Base-by-base conservation (phyloP, 345 rosid genomes). In the Bruguiera gymnorhiza region DNA sequence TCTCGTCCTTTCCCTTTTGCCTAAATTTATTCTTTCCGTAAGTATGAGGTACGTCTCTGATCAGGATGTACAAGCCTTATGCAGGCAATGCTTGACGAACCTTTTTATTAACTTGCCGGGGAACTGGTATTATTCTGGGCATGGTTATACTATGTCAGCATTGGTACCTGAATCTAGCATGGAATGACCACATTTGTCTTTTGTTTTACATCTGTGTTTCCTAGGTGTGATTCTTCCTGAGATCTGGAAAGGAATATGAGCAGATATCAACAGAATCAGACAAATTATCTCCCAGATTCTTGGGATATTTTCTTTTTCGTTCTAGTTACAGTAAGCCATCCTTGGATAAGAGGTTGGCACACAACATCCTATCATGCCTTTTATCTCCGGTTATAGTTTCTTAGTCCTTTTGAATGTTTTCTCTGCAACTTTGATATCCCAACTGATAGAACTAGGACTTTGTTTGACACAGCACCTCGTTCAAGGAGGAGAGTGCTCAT, bases 61-160 rank as follows among this genome's bases (percentile, higher is more conserved):
- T 71, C 69, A 50, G 34, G 57, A 31, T 60, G 56, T 48, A 56
- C 61, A 62, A 78, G 24, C 72, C 46, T 64, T 74, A 43, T 80
- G 77, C 92, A 95, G 97, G 98, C 97, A 60, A 95, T 97, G 60
- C 97, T 95, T 53, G 96, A 95, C 31, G 99, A 95, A 74, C 90
- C 96, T 55, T 81, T 95, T 65, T 95, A 95, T 81, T 97, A 95
- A 81, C 99, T 95, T 78, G 97, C 97, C 66, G 99, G 99, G 71
- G 99, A 95, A 83, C 87, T 95, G 89, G 99, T 92, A 87, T 66
- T 24, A 39, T 63, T 59, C 52, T 32, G 52, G 65, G 64, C 80
- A 20, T 63, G 67, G 53, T 58, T 71, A 56, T 65, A 3, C 72
- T 37, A 73, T 67, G 58, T 6, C 39, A 34, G 59, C 59, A 6